Conservation (phyloP, 2,329 filamentous ascomycete species). For the Monosporascus sp. region DNA sequence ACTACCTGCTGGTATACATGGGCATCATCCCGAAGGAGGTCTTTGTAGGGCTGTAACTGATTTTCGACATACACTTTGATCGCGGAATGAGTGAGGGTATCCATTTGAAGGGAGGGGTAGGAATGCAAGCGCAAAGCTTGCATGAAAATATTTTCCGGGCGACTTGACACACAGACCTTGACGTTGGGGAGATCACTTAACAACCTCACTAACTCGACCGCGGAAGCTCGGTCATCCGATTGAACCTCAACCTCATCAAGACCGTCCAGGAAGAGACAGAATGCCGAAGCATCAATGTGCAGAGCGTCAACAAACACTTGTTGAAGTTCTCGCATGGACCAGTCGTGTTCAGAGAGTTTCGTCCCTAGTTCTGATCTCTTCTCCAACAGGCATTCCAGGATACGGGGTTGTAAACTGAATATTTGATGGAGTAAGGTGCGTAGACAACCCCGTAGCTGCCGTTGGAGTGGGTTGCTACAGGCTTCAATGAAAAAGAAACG, state of each 20-base stretch:
- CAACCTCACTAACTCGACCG: conserved; percentile 2
- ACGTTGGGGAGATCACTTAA: conserved; percentile 3
- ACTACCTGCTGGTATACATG: neutral
- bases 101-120: conserved; percentile 1
- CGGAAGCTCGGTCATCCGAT: neutral
- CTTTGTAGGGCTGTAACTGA: neutral
- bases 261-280: conserved; percentile 10
- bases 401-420: neutral
- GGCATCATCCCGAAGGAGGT: neutral
- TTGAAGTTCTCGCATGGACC: conserved; percentile 6
- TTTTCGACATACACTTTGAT: neutral
- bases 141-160: conserved; percentile 6
- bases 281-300: neutral
- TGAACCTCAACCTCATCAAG: conserved; percentile 8
- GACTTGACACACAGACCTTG: conserved; percentile 8
- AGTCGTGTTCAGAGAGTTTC: conserved; percentile 11
- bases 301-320: conserved; percentile 1
- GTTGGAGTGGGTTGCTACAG: conserved; percentile 5
- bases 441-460: conserved; percentile 6
- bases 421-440: conserved; percentile 8
- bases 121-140: neutral
- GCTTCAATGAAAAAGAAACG: conserved; percentile 10
- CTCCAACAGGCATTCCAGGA: conserved; percentile 1
- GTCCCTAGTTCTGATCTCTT: neutral
- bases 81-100: conserved; percentile 2